These are phyloP conservation scores for Microstegium vimineum DNA, from an alignment of 176 grass and related monocot genomes.

Conservation along the genomic window DNA sequence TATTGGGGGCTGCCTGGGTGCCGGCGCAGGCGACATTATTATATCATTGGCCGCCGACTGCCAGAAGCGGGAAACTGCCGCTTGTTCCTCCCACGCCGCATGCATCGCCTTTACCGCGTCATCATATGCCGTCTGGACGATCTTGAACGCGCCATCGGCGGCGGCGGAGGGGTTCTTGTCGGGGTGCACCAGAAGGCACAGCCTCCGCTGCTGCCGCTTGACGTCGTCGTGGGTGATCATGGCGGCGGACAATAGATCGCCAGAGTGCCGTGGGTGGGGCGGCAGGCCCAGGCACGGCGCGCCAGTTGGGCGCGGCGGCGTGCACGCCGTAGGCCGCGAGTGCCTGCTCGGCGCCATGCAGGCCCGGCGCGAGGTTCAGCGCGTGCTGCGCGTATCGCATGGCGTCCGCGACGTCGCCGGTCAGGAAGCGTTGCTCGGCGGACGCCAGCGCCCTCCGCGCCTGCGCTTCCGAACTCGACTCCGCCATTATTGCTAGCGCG, in stretches of 20 bases:
- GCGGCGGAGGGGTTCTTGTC: not conserved
- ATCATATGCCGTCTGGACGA: not conserved
- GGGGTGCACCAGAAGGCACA: not conserved
- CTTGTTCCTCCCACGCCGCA: not conserved
- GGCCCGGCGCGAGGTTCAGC: too few relatives aligned
- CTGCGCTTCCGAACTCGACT: not conserved
- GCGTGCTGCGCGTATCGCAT: not conserved
- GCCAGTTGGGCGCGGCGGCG: not conserved
- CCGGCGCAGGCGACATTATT: too few relatives aligned
- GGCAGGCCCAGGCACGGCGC: not conserved
- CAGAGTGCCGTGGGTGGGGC: not conserved
- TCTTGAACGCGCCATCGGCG: slow-evolving; percentile 2
- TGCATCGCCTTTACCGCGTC: not conserved
- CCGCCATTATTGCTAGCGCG: not conserved
- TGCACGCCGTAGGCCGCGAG: not conserved
- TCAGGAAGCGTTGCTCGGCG: not conserved
- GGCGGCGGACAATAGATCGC: accelerated
- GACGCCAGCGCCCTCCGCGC: not conserved
- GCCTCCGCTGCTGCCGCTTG: not conserved
- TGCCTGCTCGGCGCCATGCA: not conserved
- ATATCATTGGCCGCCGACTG: not conserved
- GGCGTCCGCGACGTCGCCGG: not conserved
- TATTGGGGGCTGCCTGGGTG: not conserved
- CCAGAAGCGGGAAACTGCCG: not conserved
- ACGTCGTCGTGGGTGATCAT: not conserved